phyloP scores from a whole-genome alignment of 768 basidiomycete species.

The Pholiota molesta region DNA sequence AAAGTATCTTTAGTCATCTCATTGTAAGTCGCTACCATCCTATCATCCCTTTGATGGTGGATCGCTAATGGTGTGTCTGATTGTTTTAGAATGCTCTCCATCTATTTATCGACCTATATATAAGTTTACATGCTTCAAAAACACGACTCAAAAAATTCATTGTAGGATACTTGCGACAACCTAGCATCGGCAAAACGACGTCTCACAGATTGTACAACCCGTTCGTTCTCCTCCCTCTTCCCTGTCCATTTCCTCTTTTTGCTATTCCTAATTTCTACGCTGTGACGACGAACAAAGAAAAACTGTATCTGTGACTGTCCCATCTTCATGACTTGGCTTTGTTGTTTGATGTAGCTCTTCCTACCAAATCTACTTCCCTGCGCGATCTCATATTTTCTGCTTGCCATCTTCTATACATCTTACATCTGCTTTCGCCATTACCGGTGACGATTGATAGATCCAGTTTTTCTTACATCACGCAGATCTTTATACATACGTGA shows the following conservation, averaged over 20 bases:
- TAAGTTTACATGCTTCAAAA: not conserved
- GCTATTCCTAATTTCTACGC: not conserved
- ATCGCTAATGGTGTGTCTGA: not conserved
- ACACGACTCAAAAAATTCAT: not conserved
- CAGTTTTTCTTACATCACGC: not conserved
- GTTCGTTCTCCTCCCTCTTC: not conserved
- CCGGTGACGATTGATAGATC: too few relatives aligned
- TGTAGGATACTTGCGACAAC: conserved; percentile 3
- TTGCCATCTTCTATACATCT: not conserved
- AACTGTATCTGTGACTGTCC: not conserved
- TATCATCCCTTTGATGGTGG: not conserved
- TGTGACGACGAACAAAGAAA: not conserved
- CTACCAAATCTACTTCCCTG: not conserved
- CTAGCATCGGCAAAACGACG: not conserved
- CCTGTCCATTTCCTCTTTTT: not conserved
- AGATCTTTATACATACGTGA: not conserved
- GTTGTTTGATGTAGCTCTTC: not conserved
- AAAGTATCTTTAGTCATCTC: conserved; percentile 19
- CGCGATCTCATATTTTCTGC: not conserved
- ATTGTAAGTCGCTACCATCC: conserved; percentile 16
- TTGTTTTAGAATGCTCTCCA: conserved; percentile 19
- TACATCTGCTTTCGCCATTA: too few relatives aligned
- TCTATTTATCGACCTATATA: conserved; percentile 22
- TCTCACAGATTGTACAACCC: not conserved
- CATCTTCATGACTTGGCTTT: not conserved